Evolutionary conservation across 2,329 filamentous ascomycete species (phyloP).

Genomic region (Neonectria punicea): DNA sequence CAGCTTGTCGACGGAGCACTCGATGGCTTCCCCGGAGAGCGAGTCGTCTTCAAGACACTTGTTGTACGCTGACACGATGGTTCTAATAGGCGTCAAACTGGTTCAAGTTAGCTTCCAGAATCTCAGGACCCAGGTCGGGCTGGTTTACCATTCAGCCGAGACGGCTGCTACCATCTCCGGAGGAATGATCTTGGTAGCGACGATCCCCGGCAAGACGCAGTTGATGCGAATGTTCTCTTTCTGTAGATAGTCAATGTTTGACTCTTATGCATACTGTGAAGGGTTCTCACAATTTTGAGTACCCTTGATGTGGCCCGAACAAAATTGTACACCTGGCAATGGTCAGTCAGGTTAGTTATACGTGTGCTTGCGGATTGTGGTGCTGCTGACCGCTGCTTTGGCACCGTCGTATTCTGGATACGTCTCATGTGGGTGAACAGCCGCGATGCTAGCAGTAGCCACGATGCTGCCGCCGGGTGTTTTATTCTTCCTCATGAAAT

Average conservation of each 20-base stretch:
- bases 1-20: conserved; percentile 54
- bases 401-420: conserved; percentile 63
- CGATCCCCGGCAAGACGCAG: conserved; percentile 58
- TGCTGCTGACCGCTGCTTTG: conserved; percentile 56
- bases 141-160: conserved; percentile 42
- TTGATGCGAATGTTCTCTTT: conserved; percentile 63
- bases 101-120: background rate
- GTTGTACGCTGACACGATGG: conserved; percentile 58
- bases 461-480: conserved; percentile 56
- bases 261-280: background rate
- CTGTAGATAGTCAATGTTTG: conserved; percentile 3
- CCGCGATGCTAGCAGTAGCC: conserved; percentile 55
- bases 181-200: conserved; percentile 57
- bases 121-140: background rate
- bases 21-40: conserved; percentile 54
- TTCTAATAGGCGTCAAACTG: conserved; percentile 54
- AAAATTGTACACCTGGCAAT: conserved; percentile 43
- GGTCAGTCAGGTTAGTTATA: background rate
- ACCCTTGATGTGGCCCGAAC: conserved; percentile 52
- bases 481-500: conserved; percentile 64
- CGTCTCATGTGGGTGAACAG: conserved; percentile 54
- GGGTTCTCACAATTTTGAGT: conserved; percentile 44
- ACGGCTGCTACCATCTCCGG: conserved; percentile 56
- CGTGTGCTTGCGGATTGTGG: too few species aligned
- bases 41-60: conserved; percentile 57